Evolutionary conservation across 2,329 filamentous ascomycete genomes (phyloP).

Genomic region (Sphaerulina vaccinii): DNA sequence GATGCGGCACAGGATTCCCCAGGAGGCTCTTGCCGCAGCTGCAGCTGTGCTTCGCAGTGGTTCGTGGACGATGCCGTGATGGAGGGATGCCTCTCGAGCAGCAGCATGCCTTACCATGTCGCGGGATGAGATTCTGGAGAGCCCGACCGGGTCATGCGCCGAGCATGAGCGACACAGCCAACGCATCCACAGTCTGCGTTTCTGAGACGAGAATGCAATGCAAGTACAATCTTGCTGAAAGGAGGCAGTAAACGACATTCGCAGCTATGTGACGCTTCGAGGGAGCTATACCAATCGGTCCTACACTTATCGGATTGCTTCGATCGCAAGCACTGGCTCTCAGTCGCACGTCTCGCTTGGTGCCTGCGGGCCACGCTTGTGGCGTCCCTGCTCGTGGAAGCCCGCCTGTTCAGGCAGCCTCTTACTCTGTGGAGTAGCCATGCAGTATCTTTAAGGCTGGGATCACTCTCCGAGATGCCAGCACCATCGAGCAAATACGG

Average conservation of each 20-base stretch:
- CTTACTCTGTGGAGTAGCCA: conserved; percentile 9
- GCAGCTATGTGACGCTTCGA: neutral
- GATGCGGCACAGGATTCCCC: too few relatives aligned
- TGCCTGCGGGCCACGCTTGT: conserved; percentile 13
- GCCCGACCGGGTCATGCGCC: neutral
- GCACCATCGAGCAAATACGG: neutral
- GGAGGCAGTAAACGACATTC: neutral
- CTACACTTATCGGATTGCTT: neutral
- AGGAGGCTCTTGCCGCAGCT: too few relatives aligned
- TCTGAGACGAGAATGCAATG: neutral
- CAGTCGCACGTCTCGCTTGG: conserved; percentile 19
- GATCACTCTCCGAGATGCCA: neutral
- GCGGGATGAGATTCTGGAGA: neutral
- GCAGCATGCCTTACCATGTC: neutral
- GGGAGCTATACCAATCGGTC: neutral
- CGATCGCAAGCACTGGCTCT: conserved; percentile 1
- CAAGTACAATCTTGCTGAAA: neutral
- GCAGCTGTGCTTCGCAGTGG: neutral
- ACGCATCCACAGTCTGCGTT: neutral
- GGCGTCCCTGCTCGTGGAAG: conserved; percentile 17
- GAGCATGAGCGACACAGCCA: neutral
- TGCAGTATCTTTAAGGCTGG: neutral
- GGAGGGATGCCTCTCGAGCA: neutral
- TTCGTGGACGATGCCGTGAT: neutral
- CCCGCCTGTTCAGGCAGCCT: conserved; percentile 5